phyloP scores from a whole-genome alignment of 441 rosid genomes.

The Hura crepitans region DNA sequence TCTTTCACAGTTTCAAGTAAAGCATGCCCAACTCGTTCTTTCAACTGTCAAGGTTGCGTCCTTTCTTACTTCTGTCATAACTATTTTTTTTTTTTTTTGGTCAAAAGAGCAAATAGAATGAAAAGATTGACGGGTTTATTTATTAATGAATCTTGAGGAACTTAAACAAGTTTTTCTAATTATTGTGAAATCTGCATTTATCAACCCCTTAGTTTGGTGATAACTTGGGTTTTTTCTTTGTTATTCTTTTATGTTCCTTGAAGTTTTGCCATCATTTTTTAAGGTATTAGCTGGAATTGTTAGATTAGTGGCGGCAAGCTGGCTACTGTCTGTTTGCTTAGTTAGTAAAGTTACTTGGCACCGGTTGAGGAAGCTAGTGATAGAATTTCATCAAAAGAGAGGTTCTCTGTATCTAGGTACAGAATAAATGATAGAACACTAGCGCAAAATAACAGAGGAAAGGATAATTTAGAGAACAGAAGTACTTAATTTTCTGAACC shows the following conservation, averaged over 20 bases:
- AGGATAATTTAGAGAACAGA: not conserved
- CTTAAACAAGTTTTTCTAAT: not conserved
- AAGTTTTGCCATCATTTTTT: not conserved
- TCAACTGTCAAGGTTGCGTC: conserved; percentile 59
- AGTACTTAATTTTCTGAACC: not conserved
- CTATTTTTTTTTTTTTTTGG: not conserved
- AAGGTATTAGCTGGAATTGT: no score
- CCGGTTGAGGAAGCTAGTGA: not conserved
- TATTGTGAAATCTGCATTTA: not conserved
- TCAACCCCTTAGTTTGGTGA: not conserved
- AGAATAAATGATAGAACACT: not conserved
- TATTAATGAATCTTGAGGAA: not conserved
- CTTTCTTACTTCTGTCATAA: not conserved
- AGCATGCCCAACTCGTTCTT: conserved; percentile 64
- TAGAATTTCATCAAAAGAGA: not conserved
- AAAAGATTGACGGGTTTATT: not conserved
- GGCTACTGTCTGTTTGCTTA: not conserved
- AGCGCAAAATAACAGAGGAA: not conserved
- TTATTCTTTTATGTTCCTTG: not conserved
- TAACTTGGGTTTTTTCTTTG: not conserved
- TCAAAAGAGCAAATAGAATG: not conserved
- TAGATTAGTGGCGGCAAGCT: no score
- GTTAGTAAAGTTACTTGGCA: not conserved
- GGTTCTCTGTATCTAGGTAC: not conserved
- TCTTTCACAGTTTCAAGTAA: conserved; percentile 77